Evolutionary conservation across 1,139 yeast genomes (phyloP), one percentile per base, ranked within the genome.

Genomic region (Magnusiomyces sp.): DNA sequence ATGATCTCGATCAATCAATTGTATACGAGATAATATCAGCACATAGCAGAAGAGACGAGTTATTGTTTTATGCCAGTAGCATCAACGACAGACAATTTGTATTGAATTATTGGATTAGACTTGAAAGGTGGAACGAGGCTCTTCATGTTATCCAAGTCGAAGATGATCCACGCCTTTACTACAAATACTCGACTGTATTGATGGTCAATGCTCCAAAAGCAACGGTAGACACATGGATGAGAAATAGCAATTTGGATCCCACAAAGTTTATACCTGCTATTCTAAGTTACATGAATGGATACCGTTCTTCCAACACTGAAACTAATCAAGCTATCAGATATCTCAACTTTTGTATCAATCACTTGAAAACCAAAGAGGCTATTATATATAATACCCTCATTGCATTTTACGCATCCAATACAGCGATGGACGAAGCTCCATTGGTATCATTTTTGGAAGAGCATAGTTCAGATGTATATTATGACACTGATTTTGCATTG

Each of bases 141-240:
- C 65, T 89, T 45, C 75, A 76, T 48, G 75, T 80, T 0, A 63
- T 88, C 46, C 76, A 77, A 45, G 69, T 72, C 43, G 77, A 77
- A 52, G 69, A 72, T 23, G 73, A 77, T 45, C 68, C 74, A 1
- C 72, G 72, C 1, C 63, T 78, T 9, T 74, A 84, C 2, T 88
- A 88, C 66, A 74, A 76, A 52, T 80, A 80, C 53, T 74, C 97
- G 0, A 80, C 84, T 0, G 80, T 81, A 0, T 65, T 92, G 40
- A 65, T 92, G 50, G 71, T 81, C 4, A 85, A 87, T 58, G 68
- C 77, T 9, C 92, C 99, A 0, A 71, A 71, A 37, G 75, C 73
- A 13, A 87, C 96, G 0, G 79, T 86, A 1, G 85, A 83, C 43
- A 74, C 86, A 0, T 92, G 97, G 97, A 75, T 86, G 61, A 74